phyloP scores from a whole-genome alignment of 495 filamentous ascomycete genomes.

The Aspergillus avenaceus region DNA sequence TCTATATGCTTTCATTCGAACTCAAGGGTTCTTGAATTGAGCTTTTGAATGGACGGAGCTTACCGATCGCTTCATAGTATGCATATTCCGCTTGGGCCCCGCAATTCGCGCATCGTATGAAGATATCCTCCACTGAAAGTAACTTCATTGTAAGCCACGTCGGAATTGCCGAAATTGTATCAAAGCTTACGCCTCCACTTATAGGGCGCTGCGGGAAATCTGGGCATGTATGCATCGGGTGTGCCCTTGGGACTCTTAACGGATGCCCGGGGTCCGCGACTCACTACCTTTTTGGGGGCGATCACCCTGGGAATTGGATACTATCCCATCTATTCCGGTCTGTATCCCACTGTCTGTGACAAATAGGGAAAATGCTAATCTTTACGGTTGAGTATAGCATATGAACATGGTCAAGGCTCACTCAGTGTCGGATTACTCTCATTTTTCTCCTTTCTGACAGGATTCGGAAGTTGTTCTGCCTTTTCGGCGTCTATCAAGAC shows the following conservation, averaged over 20 bases:
- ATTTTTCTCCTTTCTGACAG: conserved; percentile 79
- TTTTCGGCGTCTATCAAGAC: conserved; percentile 85
- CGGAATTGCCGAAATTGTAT: neutral
- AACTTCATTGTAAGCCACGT: conserved; percentile 73
- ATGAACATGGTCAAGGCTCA: conserved; percentile 48
- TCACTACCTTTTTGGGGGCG: conserved; percentile 69
- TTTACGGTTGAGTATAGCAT: conserved; percentile 28
- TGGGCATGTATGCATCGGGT: conserved; percentile 92
- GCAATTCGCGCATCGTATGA: conserved; percentile 81
- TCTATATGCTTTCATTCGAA: neutral
- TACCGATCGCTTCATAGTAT: conserved; percentile 56
- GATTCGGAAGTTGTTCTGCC: conserved; percentile 80
- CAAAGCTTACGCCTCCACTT: conserved; percentile 15
- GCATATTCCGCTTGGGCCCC: conserved; percentile 98
- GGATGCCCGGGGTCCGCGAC: conserved; percentile 75
- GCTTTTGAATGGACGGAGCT: neutral
- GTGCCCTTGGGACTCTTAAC: conserved; percentile 87
- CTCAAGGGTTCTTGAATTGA: neutral
- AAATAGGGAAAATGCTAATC: neutral
- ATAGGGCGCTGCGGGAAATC: conserved; percentile 80
- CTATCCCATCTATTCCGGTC: conserved; percentile 68
- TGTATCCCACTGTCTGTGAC: conserved; percentile 5
- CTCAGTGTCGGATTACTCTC: conserved; percentile 67
- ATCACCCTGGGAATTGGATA: conserved; percentile 72
- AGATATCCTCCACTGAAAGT: conserved; percentile 82